A percentile compares a stretch with the other conserved stretches of the same genome.
phyloP scores from a whole-genome alignment of 768 basidiomycete genomes.

The Pisolithus tinctorius region DNA sequence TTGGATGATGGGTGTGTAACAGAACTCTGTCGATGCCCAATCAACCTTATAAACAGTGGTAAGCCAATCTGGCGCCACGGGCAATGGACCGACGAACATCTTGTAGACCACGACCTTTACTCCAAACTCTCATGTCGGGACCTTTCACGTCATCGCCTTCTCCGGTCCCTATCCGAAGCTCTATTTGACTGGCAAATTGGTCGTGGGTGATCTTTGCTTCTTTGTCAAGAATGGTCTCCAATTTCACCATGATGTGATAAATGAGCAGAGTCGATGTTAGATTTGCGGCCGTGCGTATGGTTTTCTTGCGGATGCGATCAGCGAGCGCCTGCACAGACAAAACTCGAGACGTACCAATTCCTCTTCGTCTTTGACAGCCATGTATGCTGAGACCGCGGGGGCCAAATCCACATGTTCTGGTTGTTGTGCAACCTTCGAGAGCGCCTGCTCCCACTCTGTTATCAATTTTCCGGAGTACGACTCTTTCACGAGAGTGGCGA shows the following conservation, averaged over 20 bases:
- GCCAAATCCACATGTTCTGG: conserved; percentile 79
- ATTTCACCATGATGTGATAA: conserved; percentile 79
- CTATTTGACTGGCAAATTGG: conserved; percentile 76
- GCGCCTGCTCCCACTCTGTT: conserved; percentile 73
- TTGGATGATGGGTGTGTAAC: conserved; percentile 93
- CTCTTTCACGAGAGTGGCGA: conserved; percentile 81
- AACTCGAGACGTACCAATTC: conserved; percentile 61
- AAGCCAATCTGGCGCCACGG: conserved; percentile 2
- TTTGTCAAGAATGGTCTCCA: conserved; percentile 87
- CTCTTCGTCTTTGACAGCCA: conserved; percentile 87
- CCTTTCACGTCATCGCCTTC: conserved; percentile 57
- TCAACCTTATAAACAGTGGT: conserved; percentile 53
- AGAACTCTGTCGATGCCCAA: conserved; percentile 86
- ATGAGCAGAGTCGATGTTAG: conserved; percentile 82
- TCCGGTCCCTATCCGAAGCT: conserved; percentile 80
- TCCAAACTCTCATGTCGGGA: conserved; percentile 92
- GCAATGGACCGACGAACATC: conserved; percentile 47
- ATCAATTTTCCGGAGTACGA: conserved; percentile 78
- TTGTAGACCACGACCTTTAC: conserved; percentile 62
- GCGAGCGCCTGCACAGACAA: background rate
- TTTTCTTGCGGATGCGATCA: conserved; percentile 49
- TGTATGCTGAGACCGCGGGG: conserved; percentile 63
- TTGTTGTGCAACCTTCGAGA: conserved; percentile 48
- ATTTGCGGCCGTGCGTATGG: conserved; percentile 61
- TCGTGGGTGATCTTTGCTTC: conserved; percentile 90